These are phyloP conservation scores for Rhodotorula paludigena DNA, from an alignment of 768 basidiomycete species.

Conservation along the genomic window DNA sequence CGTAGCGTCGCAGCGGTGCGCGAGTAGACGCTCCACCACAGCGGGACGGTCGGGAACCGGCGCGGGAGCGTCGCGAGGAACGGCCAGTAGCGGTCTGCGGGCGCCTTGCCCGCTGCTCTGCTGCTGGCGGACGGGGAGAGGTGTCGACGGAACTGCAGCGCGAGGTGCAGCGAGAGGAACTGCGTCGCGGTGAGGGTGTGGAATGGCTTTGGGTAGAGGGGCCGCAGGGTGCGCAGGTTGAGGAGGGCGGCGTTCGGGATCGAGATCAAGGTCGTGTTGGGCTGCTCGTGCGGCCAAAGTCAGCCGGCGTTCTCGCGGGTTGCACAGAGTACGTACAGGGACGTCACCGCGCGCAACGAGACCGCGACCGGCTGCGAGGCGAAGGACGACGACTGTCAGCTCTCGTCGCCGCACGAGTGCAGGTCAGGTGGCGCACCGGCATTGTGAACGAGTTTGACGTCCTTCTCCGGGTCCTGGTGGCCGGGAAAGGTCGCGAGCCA, in stretches of 20 bases:
- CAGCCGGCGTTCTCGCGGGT: not conserved
- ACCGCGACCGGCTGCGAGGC: slow-evolving; percentile 27
- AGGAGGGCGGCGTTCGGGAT: slow-evolving; percentile 67
- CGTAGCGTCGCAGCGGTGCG: slow-evolving; percentile 5
- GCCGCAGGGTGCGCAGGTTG: slow-evolving; percentile 64
- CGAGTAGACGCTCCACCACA: slow-evolving; percentile 58
- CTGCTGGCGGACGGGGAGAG: not conserved
- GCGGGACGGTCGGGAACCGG: slow-evolving; percentile 70
- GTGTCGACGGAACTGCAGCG: slow-evolving; percentile 52
- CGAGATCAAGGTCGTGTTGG: slow-evolving; percentile 60
- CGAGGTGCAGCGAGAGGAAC: slow-evolving; percentile 72
- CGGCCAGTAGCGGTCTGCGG: slow-evolving; percentile 50
- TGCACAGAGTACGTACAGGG: not conserved
- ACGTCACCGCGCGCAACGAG: slow-evolving; percentile 23
- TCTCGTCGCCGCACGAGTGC: accelerated
- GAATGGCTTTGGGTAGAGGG: slow-evolving; percentile 54
- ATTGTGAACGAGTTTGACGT: slow-evolving; percentile 22
- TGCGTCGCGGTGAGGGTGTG: slow-evolving; percentile 59
- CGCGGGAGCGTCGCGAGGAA: slow-evolving; percentile 74
- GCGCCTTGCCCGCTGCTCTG: not conserved
- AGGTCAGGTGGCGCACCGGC: slow-evolving; percentile 4
- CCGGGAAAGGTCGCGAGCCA: slow-evolving; percentile 13
- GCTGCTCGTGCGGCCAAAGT: slow-evolving; percentile 43
- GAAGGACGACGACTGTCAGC: not conserved
- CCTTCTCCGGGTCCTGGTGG: not conserved